phyloP scores from a whole-genome alignment of 495 filamentous ascomycete species.

The Mycothermus thermophilus region DNA sequence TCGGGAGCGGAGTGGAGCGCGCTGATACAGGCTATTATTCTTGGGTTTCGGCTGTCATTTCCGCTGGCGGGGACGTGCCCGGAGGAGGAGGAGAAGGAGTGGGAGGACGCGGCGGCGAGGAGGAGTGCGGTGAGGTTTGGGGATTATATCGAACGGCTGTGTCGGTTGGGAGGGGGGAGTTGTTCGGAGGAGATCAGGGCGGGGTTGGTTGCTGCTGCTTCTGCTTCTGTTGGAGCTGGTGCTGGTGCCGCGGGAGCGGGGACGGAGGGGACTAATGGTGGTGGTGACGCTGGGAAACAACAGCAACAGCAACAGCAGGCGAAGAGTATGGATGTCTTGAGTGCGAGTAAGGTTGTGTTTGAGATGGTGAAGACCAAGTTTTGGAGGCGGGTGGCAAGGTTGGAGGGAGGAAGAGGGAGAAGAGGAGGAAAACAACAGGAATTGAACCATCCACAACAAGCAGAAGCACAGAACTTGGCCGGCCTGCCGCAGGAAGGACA shows the following conservation, averaged over 20 bases:
- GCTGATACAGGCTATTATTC: constrained; percentile 24
- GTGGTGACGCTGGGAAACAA: too few species aligned
- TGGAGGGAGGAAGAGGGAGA: constrained; percentile 11
- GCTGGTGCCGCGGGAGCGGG: too few species aligned
- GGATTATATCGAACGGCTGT: constrained; percentile 17
- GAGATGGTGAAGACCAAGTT: constrained; percentile 26
- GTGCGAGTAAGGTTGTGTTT: constrained; percentile 27
- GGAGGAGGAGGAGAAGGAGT: too few species aligned
- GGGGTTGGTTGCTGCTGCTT: too few species aligned
- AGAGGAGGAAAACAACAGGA: background rate
- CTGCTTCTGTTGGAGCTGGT: too few species aligned
- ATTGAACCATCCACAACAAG: constrained; percentile 2
- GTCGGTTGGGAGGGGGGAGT: constrained; percentile 2
- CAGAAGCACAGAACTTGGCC: background rate
- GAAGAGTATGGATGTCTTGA: constrained; percentile 20
- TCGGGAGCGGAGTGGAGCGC: constrained; percentile 21
- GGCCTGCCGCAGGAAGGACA: background rate
- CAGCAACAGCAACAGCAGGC: background rate
- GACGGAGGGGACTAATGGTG: too few species aligned
- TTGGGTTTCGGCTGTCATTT: constrained; percentile 30
- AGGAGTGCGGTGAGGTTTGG: constrained; percentile 19
- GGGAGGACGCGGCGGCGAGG: constrained; percentile 23
- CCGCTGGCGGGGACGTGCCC: constrained; percentile 21
- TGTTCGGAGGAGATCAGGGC: background rate
- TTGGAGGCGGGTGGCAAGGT: constrained; percentile 18